A percentile compares a stretch with the other conserved stretches of the same genome.
phyloP scores from a whole-genome alignment of 2,329 filamentous ascomycete species.

The Nemania sp. region DNA sequence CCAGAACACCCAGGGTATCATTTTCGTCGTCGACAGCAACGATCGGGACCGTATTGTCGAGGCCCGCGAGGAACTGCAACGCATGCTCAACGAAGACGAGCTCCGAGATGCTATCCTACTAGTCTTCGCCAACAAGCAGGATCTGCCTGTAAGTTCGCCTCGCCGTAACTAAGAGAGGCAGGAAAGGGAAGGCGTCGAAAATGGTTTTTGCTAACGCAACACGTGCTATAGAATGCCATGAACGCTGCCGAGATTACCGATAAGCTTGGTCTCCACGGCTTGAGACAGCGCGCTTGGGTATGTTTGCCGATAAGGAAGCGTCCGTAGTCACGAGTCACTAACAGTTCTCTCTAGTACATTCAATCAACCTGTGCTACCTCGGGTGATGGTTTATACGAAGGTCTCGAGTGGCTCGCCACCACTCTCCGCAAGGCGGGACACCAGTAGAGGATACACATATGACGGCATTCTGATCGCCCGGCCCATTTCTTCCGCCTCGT shows the following conservation, averaged over 20 bases:
- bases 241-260: constrained; percentile 99
- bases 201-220: constrained; percentile 27
- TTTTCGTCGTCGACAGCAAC: constrained; percentile 99
- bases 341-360: constrained; percentile 71
- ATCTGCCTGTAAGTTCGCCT: constrained; percentile 78
- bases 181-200: constrained; percentile 41
- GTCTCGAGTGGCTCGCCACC: constrained; percentile 90
- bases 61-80: constrained; percentile 92
- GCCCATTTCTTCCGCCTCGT: constrained; percentile 46
- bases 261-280: constrained; percentile 98
- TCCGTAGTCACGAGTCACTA: constrained; percentile 9
- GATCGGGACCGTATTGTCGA: constrained; percentile 98
- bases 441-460: constrained; percentile 54
- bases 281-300: constrained; percentile 99
- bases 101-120: constrained; percentile 95
- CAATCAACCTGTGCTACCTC: constrained; percentile 99
- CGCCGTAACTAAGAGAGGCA: neutral
- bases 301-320: constrained; percentile 44
- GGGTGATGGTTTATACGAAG: constrained; percentile 98
- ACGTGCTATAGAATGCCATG: constrained; percentile 81
- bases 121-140: constrained; percentile 99
- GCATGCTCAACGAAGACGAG: constrained; percentile 99
- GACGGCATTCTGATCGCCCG: constrained; percentile 45
- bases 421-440: constrained; percentile 77
- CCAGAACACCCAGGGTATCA: constrained; percentile 99